phyloP scores from a whole-genome alignment of 108 stramenopile genomes.

The Nitzschia inconspicua region DNA sequence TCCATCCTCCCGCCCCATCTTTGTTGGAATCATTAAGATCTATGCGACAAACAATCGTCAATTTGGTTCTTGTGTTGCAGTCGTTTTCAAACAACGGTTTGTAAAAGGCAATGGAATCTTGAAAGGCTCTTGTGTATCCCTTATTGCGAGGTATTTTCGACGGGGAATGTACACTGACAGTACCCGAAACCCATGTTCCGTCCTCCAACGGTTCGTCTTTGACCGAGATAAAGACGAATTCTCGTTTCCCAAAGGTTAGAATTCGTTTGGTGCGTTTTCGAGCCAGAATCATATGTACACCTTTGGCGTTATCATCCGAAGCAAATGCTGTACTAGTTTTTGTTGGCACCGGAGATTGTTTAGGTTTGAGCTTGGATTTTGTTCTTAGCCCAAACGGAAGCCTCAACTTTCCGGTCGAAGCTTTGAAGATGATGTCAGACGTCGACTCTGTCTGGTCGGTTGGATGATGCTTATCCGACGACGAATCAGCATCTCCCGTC shows the following conservation, averaged over 20 bases:
- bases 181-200: slow-evolving; percentile 60
- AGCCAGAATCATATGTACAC: slow-evolving; percentile 51
- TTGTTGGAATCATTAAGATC: slow-evolving; percentile 60
- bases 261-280: slow-evolving; percentile 55
- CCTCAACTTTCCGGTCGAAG: neutral
- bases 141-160: slow-evolving; percentile 26
- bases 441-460: neutral
- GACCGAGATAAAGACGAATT: slow-evolving; percentile 62
- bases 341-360: neutral
- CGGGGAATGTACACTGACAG: slow-evolving; percentile 45
- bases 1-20: slow-evolving; percentile 49
- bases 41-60: slow-evolving; percentile 68
- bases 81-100: slow-evolving; percentile 33
- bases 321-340: neutral
- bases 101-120: slow-evolving; percentile 74
- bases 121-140: slow-evolving; percentile 55
- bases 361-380: no score
- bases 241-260: slow-evolving; percentile 60
- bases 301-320: neutral
- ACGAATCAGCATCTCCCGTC: neutral
- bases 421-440: neutral
- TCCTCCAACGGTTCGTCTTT: slow-evolving; percentile 40
- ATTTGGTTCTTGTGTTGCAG: slow-evolving; percentile 17
- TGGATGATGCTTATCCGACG: neutral
- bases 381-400: no score